Evolutionary conservation across 345 rosid species (phyloP), one percentile per base, ranked within the genome.

Genomic region (Murraya koenigii): DNA sequence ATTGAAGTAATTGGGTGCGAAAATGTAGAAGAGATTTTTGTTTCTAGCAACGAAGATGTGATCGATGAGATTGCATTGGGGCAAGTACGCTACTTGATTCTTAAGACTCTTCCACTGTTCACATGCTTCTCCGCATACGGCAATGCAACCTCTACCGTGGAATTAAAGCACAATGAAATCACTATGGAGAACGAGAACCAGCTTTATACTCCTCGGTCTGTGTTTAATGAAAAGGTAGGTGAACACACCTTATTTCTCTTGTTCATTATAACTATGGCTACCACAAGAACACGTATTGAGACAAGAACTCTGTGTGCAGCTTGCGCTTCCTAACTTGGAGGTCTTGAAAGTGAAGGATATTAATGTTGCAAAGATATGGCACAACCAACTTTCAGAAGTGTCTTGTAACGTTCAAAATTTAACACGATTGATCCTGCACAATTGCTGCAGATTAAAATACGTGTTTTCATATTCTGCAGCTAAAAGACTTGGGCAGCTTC

Each of bases 261-360:
- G 0, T 25, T 25, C 28, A 26, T 61, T 10, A 25, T 8, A 3
- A 4, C 11, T 49, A 17, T 7, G 3, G 55, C 1, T 49, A 49
- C 6, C 5, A 49, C 5, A 49, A 49, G 55, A 49, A 17, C 55
- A 4, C 20, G 0, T 15, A 49, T 14, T 49, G 55, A 49, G 2
- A 15, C 19, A 13, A 47, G 6, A 49, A 17, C 55, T 17, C 20
- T 49, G 22, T 49, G 19, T 49, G 69, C 78, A 81, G 84, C 71
- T 81, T 25, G 60, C 7, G 26, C 73, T 81, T 36, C 80, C 84
- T 17, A 72, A 70, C 55, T 68, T 77, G 76, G 66, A 67, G 73
- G 26, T 44, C 9, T 2, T 81, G 71, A 10, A 20, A 13, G 22
- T 81, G 3, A 0, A 0, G 73, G 59, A 13, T 20, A 35, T 66